These are phyloP conservation scores for Cordyceps farinosa DNA, from an alignment of 2,329 filamentous ascomycete species.

Conservation along the genomic window DNA sequence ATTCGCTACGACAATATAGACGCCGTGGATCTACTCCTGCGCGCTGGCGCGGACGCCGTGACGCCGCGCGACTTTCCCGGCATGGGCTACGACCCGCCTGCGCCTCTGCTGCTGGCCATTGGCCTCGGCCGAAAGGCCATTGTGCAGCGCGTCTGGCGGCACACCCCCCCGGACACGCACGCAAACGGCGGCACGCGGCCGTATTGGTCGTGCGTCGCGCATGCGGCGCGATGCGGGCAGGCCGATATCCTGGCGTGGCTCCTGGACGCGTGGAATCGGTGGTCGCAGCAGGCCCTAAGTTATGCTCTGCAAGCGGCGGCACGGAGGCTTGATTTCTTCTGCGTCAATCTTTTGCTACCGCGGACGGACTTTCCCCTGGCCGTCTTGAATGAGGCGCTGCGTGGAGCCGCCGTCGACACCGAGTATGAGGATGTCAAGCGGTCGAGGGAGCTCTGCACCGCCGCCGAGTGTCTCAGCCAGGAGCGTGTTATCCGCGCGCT, in stretches of 20 bases:
- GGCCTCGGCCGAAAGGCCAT: background rate
- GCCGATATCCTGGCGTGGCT: background rate
- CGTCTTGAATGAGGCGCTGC: background rate
- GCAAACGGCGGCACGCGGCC: background rate
- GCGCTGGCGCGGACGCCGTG: background rate
- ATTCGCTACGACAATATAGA: background rate
- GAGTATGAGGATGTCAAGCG: background rate
- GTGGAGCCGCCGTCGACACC: too few species aligned
- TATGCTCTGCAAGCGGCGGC: background rate
- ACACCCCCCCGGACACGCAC: background rate
- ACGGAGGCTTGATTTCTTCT: background rate
- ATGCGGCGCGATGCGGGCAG: background rate
- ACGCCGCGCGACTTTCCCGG: background rate
- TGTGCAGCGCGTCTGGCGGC: background rate
- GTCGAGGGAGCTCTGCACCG: background rate
- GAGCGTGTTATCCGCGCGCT: background rate
- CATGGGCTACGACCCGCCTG: background rate
- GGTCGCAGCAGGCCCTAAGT: background rate
- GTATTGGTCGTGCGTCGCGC: background rate
- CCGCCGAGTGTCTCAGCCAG: background rate
- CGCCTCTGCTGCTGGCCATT: background rate
- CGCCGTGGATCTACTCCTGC: background rate
- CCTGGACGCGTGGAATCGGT: background rate
- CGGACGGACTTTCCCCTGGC: background rate
- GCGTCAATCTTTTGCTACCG: background rate